Base-by-base conservation (phyloP, 1,139 yeast genomes). In the Candida gigantensis region DNA sequence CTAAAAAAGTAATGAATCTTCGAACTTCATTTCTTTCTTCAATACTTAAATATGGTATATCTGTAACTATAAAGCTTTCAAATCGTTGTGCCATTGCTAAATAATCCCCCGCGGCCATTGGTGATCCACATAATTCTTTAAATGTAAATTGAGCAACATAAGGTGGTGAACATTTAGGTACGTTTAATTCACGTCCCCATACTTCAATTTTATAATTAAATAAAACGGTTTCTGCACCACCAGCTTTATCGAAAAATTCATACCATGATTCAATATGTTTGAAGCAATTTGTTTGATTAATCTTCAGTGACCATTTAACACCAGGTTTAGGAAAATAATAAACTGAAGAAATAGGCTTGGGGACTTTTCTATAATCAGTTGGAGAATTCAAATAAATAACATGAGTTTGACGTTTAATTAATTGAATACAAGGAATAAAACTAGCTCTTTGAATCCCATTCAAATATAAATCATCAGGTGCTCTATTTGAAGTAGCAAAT, bases 81-180 rank as follows among this genome's bases (percentile, higher is more conserved):
- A 81, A 92, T 17, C 80, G 68, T n/a, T 77, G 72, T 3, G 97
- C 95, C 45, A 92, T 64, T 23, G 89, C 81, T 27, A 92, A 71
- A 56, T 92, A 92, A 59, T 92, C 98, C 8, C 97, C 97, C 0
- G 98, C 97, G n/a, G 96, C 89, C 46, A 87, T 64, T 7, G 95
- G 92, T 41, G 73, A 66, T 2, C 95, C 96, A 60, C 97, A 92
- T 27, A 92, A 66, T 55, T 92, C 83, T 32, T 78, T 77, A 57
- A 92, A 92, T 3, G 94, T 74, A 59, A 89, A 90, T 57, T 86
- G 94, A 1, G 97, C 97, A 13, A 89, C 97, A 37, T 76, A 67
- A 19, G 88, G 85, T 12, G 87, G 84, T 1, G 87, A 76, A 36
- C 90, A 78, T 40, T 64, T 67, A 1, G 98, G 98, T 5, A 92